Evolutionary conservation across 108 stramenopile species (phyloP), one percentile per base, ranked within the genome.

Genomic region (Pseudonitzschia multistriata): DNA sequence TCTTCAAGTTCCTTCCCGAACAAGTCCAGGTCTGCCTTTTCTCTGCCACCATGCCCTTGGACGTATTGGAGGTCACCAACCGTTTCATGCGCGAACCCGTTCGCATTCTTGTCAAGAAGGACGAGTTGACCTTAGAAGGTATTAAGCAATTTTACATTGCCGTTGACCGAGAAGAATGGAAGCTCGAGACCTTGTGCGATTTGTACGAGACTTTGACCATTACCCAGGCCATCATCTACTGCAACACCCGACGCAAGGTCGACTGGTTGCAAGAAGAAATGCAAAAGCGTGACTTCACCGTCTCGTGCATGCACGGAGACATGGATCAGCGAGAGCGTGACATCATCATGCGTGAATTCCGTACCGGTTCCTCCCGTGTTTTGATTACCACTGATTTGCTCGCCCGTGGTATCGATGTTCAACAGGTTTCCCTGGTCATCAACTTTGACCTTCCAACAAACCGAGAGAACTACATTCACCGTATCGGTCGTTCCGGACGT

Each of bases 131-230:
- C 54, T 93, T 99, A 61, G 99, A 99, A 81, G 99, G 99, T 96
- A 99, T 99, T 83, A 98, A 98, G 96, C 99, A 99, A 87, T 99
- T 98, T 83, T 99, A 96, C 94, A 94, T 99, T 80, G 97, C 96
- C 37, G 95, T 99, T 31, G 98, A 99, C 21, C 71, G 81, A 37
- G 98, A 99, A 74, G 99, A 99, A 73, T 99, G 98, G 98, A 99
- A 99, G 87, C 83, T 99, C 56, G 98, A 97, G 40, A 99, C 98
- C 24, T 91, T 99, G 49, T 99, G 97, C 71, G 99, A 99, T 88
- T 83, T 99, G 61, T 99, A 99, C 88, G 97, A 98, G 81, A 98
- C 98, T 15, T 83, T 99, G 60, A 99, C 98, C 65, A 98, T 99
- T 84, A 99, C 98, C 40, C 98, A 99, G 78, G 99, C 99, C 65